These are phyloP conservation scores for Monosporascus sp. DNA, from an alignment of 2,329 filamentous ascomycete genomes.

Conservation along the genomic window DNA sequence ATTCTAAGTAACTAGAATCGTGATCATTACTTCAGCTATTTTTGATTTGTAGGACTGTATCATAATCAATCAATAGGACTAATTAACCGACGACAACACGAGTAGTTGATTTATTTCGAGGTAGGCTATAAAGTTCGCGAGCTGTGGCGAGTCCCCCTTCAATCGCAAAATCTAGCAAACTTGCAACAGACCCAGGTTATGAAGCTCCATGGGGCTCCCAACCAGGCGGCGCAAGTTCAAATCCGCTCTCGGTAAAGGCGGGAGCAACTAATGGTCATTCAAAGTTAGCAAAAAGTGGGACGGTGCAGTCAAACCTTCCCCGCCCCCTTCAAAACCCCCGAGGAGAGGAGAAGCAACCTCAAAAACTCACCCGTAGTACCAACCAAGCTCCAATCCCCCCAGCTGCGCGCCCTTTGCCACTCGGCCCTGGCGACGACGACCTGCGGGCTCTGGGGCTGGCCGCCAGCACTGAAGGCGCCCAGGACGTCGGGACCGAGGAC, in stretches of 20 bases:
- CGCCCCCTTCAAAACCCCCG: neutral
- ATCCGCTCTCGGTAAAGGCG: conserved; percentile 19
- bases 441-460: conserved; percentile 35
- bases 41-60: no score
- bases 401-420: conserved; percentile 43
- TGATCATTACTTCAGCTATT: no score
- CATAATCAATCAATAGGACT: no score
- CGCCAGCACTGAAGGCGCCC: conserved; percentile 5
- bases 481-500: conserved; percentile 41
- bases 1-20: no score
- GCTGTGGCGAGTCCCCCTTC: neutral
- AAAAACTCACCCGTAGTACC: conserved; percentile 28
- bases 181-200: neutral
- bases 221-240: conserved; percentile 17
- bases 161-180: neutral
- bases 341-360: neutral
- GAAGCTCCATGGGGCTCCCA: conserved; percentile 17
- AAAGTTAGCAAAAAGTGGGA: neutral
- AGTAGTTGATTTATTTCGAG: no score
- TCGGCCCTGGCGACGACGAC: conserved; percentile 32
- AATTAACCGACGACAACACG: no score
- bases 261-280: conserved; percentile 16
- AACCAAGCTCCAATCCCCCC: conserved; percentile 45
- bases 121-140: no score
- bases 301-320: no score